Evolutionary conservation across 1,284 basidiomycete species (phyloP).

Genomic region (Moesziomyces antarcticus): DNA sequence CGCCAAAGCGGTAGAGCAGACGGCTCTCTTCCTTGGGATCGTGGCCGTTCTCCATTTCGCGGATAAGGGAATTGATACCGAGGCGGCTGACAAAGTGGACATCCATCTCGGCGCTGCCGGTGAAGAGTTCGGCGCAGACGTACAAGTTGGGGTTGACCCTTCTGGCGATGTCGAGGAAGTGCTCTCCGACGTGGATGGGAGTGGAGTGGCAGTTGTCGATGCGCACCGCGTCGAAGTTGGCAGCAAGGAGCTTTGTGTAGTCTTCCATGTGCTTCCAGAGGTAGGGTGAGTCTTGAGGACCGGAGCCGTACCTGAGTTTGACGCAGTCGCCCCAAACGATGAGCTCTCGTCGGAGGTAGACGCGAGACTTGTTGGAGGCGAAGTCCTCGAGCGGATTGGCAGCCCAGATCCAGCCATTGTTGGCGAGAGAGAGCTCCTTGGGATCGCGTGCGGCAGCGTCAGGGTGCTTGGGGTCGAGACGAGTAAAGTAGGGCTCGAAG

Average conservation of each 20-base stretch:
- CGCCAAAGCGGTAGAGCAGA: constrained; percentile 60
- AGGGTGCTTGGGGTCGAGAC: constrained; percentile 57
- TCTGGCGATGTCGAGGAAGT: constrained; percentile 89
- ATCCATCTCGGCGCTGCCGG: constrained; percentile 88
- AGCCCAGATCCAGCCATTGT: constrained; percentile 99
- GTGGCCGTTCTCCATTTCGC: constrained; percentile 64
- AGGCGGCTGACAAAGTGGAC: constrained; percentile 61
- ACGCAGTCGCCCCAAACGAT: constrained; percentile 99
- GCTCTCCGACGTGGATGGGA: constrained; percentile 89
- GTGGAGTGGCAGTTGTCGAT: constrained; percentile 99
- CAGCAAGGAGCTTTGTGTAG: constrained; percentile 77
- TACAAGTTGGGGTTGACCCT: constrained; percentile 90
- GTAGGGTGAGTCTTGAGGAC: constrained; percentile 81
- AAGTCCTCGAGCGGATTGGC: constrained; percentile 95
- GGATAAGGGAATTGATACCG: constrained; percentile 62
- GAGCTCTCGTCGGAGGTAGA: constrained; percentile 93
- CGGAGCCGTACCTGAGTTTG: constrained; percentile 84
- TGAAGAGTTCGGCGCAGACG: constrained; percentile 95
- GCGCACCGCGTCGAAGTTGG: constrained; percentile 90
- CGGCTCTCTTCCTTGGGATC: constrained; percentile 63
- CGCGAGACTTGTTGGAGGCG: constrained; percentile 92
- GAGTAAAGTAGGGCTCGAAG: constrained; percentile 62
- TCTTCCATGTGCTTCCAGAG: constrained; percentile 91
- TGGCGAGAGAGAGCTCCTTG: constrained; percentile 79
- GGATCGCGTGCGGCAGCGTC: constrained; percentile 72